Evolutionary conservation across 257 asterid genomes (phyloP), one percentile per base, ranked within the genome.

Genomic region (Craterostigma plantagineum): DNA sequence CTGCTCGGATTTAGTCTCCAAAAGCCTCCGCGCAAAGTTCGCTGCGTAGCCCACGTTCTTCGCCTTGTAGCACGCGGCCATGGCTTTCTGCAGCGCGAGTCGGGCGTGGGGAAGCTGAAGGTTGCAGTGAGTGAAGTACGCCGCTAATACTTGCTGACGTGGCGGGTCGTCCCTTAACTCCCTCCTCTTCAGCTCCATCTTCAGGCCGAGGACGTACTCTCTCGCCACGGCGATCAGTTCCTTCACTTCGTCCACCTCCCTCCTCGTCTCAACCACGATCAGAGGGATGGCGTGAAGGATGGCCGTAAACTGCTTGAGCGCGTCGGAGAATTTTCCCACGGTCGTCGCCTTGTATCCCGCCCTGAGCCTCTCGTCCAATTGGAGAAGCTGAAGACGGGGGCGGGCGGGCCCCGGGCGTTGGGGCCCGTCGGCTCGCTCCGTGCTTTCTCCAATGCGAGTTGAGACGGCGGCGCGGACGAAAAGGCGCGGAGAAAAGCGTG

Each of bases 121-220:
- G 46, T 42, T 42, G 46, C 46, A 42, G 18, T 42, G 46, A 42
- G 46, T 42, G 46, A 42, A 42, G 11, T 42, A 42, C 23, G 46
- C 46, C 4, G 46, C 46, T 13, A 42, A 27, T 42, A 13, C 46
- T 13, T 42, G 46, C 46, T 42, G 46, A 4, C 46, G 46, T 9
- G 16, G 10, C 11, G 46, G 46, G 11, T 42, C 16, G 16, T 11
- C 18, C 46, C 11, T 12, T 11, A 42, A 7, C 17, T 42, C 46
- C 18, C 46, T 42, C 46, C 46, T 42, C 46, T 15, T 42, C 18
- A 42, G 5, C 46, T 42, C 46, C 46, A 42, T 42, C 46, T 42
- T 18, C 4, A 42, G 16, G 3, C 46, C 46, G 4, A 42, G 18
- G 4, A 42, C 46, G 11, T 42, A 42, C 18, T 42, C 46, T 15